phyloP scores from a whole-genome alignment of 257 asterid genomes.

The Parsonsia alboflavescens region DNA sequence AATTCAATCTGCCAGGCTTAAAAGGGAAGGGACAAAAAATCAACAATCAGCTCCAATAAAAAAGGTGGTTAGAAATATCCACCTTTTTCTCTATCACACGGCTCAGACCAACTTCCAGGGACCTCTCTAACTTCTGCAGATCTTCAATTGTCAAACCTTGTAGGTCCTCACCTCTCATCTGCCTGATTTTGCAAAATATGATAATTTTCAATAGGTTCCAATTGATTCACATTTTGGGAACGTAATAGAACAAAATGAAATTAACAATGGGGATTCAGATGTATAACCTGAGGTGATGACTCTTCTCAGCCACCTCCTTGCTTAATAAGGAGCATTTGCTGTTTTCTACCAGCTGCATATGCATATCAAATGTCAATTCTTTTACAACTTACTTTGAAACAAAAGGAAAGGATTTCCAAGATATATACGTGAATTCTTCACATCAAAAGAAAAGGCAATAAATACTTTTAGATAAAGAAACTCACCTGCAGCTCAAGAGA shows the following conservation, averaged over 20 bases:
- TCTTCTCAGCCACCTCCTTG: constrained; percentile 70
- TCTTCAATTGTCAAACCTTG: constrained; percentile 74
- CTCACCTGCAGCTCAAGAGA: constrained; percentile 74
- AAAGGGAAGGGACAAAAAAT: no score
- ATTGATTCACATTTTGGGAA: background rate
- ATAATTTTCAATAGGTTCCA: background rate
- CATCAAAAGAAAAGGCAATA: background rate
- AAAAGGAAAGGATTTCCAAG: background rate
- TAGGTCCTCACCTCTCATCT: constrained; percentile 92
- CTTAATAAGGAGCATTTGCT: constrained; percentile 44
- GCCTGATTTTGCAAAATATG: constrained; percentile 34
- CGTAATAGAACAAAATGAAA: background rate
- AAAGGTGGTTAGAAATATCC: no score
- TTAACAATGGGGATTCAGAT: background rate
- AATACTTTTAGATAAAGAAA: background rate
- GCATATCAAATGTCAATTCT: background rate
- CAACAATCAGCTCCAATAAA: background rate
- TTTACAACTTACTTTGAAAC: background rate
- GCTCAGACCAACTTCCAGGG: constrained; percentile 66
- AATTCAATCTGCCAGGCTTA: background rate
- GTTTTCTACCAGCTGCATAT: constrained; percentile 78
- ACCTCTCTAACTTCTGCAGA: constrained; percentile 60
- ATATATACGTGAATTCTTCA: background rate
- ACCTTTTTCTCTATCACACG: constrained; percentile 76
- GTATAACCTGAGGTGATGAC: constrained; percentile 51